phyloP scores from a whole-genome alignment of 768 basidiomycete genomes.

The Mycena metata region DNA sequence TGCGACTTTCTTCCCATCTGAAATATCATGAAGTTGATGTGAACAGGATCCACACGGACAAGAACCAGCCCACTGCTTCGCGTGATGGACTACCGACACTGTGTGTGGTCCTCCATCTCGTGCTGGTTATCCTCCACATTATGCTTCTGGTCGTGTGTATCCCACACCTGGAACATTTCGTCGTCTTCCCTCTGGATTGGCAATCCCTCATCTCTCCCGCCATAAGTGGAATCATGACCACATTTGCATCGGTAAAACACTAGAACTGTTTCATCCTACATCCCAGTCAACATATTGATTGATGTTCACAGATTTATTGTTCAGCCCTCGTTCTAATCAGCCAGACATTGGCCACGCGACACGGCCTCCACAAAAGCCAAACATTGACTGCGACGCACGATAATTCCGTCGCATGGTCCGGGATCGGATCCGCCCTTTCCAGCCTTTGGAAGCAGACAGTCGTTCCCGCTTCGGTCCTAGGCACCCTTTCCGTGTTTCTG shows the following conservation, averaged over 20 bases:
- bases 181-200: slow-evolving; percentile 13
- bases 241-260: slow-evolving; percentile 16
- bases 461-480: slow-evolving; percentile 16
- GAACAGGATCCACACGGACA: too few species aligned
- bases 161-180: slow-evolving; percentile 5
- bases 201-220: slow-evolving; percentile 2
- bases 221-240: slow-evolving; percentile 8
- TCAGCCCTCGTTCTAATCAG: slow-evolving; percentile 31
- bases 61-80: too few species aligned
- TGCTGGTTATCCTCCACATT: slow-evolving; percentile 7
- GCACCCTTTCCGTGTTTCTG: slow-evolving; percentile 8
- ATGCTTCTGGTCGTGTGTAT: slow-evolving; percentile 3
- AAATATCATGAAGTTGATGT: too few species aligned
- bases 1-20: too few species aligned
- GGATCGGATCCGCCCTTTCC: slow-evolving; percentile 37
- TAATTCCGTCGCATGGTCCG: slow-evolving; percentile 36
- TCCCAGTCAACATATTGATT: neutral
- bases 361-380: slow-evolving; percentile 22
- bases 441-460: slow-evolving; percentile 38
- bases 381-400: slow-evolving; percentile 40
- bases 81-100: too few species aligned
- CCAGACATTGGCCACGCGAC: too few species aligned
- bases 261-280: too few species aligned
- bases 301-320: slow-evolving; percentile 8
- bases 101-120: slow-evolving; percentile 9